phyloP scores from a whole-genome alignment of 495 filamentous ascomycete genomes.

The Neurospora intermedia region DNA sequence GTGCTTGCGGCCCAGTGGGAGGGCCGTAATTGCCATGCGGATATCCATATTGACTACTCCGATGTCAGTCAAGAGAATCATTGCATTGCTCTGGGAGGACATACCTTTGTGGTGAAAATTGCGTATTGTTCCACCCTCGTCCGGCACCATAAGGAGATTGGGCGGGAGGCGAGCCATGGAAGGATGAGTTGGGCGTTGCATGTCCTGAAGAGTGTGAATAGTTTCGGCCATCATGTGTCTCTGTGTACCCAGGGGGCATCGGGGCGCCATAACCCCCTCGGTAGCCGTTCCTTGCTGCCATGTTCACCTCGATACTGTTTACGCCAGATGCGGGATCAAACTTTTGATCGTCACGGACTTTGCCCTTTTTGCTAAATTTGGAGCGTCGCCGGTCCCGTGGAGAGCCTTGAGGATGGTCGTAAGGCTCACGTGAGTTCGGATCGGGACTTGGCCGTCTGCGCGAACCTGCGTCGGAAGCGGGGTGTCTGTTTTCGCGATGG shows the following conservation, averaged over 20 bases:
- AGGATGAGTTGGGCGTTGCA: constrained; percentile 47
- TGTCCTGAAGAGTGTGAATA: constrained; percentile 50
- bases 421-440: constrained; percentile 19
- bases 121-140: constrained; percentile 46
- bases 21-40: constrained; percentile 44
- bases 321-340: constrained; percentile 32
- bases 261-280: constrained; percentile 29
- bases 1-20: constrained; percentile 40
- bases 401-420: constrained; percentile 19
- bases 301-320: constrained; percentile 38
- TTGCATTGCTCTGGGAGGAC: constrained; percentile 12
- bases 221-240: constrained; percentile 28
- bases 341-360: constrained; percentile 24
- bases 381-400: constrained; percentile 27
- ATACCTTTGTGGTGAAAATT: constrained; percentile 52
- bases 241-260: constrained; percentile 20
- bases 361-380: constrained; percentile 24
- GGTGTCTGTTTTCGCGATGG: constrained; percentile 21
- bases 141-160: constrained; percentile 55
- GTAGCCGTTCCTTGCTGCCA: constrained; percentile 29
- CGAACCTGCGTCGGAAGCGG: constrained; percentile 25
- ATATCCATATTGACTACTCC: constrained; percentile 46
- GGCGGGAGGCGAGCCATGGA: constrained; percentile 55
- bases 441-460: constrained; percentile 22
- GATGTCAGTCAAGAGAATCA: constrained; percentile 11